Evolutionary conservation across 805 yeast genomes (phyloP), one percentile per base, ranked within the genome.

Genomic region (Maudiozyma pseudohumilis): DNA sequence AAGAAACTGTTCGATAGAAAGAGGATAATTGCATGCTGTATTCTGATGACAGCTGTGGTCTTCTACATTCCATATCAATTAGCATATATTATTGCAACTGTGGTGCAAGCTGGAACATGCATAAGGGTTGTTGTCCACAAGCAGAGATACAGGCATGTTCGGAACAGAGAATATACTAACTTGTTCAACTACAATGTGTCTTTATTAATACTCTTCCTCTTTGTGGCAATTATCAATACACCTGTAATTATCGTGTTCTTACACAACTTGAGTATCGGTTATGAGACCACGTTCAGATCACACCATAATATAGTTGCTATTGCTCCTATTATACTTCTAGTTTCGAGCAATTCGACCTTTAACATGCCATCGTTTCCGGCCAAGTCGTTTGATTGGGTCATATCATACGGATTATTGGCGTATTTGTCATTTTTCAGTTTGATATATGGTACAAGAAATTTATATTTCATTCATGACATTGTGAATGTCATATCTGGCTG

Each of bases 251-350:
- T 86, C 40, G 95, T 87, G 1, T 86, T 87, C 66, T 62, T 83
- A 24, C 95, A 84, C 50, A 83, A 87, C 50, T 65, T 86, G 41
- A 70, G 81, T 1, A 69, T 85, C 15, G 74, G 70, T 46, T 84
- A 95, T 94, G 72, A 69, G 39, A 82, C 92, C 0, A 87, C 94
- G 13, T 86, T 86, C 52, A 74, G 83, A 5, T 80, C 95, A 0
- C 94, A 86, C 55, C 95, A 88, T 55, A 87, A 85, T 52, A 64
- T 83, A 29, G 57, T 87, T 37, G 81, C 95, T 0, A 72, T 87
- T 18, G 61, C 80, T 11, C 95, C 96, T 0, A 75, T 82, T 2
- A 66, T 86, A 7, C 42, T 77, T 8, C 52, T 83, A 28, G 71
- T 74, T 31, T 80, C 75, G 47, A 60, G 67, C 33, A 70, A 79